phyloP scores from a whole-genome alignment of 23 red algal species.

The Gracilaria gracilis region DNA sequence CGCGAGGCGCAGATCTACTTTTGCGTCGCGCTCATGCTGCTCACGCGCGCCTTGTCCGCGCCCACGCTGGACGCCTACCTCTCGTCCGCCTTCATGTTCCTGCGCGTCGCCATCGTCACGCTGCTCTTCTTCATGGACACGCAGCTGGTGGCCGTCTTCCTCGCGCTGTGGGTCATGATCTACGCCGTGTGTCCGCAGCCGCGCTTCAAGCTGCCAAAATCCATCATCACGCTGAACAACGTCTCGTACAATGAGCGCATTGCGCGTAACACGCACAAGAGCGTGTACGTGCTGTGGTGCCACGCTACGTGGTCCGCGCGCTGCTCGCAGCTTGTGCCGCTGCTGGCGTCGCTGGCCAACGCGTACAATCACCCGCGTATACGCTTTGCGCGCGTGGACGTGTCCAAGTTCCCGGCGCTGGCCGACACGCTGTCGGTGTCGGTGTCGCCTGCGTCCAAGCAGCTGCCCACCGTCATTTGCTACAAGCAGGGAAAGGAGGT shows the following conservation, averaged over 20 bases:
- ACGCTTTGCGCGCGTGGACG: conserved; percentile 68
- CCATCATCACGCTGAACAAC: conserved; percentile 55
- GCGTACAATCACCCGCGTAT: conserved; percentile 66
- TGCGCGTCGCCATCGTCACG: conserved; percentile 57
- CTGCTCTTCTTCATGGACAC: conserved; percentile 61
- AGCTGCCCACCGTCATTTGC: conserved; percentile 75
- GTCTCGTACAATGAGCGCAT: conserved; percentile 70
- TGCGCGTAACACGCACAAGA: conserved; percentile 54
- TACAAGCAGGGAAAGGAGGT: conserved; percentile 76
- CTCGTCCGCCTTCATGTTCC: conserved; percentile 68
- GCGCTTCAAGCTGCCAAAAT: conserved; percentile 40
- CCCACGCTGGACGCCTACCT: conserved; percentile 74
- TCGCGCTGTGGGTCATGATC: conserved; percentile 53
- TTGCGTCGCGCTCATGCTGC: conserved; percentile 40
- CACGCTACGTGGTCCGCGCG: conserved; percentile 83
- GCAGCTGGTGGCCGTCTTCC: conserved; percentile 46
- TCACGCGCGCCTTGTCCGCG: conserved; percentile 64
- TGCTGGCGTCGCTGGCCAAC: conserved; percentile 67
- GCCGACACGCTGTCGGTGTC: conserved; percentile 56
- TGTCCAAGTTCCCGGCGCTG: conserved; percentile 52
- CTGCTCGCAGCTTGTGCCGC: conserved; percentile 81
- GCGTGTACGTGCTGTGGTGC: conserved; percentile 70
- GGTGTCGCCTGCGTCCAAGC: conserved; percentile 44
- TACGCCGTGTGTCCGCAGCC: conserved; percentile 75
- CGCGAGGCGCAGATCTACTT: conserved; percentile 82